Conservation (phyloP, 306 rosid species). For the Benincasa hispida region DNA sequence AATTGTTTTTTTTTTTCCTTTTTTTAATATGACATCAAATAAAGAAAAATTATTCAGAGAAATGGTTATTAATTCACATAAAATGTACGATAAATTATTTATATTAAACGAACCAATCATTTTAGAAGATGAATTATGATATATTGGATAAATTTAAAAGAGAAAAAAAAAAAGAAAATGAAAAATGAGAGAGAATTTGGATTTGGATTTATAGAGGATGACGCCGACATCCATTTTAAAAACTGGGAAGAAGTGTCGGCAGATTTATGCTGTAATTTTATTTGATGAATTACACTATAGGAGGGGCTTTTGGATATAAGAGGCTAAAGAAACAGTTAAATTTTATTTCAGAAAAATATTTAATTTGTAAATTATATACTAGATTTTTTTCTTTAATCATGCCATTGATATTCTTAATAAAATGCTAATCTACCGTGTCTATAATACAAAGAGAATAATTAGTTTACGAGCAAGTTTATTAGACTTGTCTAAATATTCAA, state of each 20-base stretch:
- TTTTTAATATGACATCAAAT: background rate
- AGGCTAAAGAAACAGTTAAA: background rate
- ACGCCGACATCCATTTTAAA: constrained; percentile 1
- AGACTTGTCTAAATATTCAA: too few relatives aligned
- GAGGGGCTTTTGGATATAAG: background rate
- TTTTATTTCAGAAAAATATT: too few relatives aligned
- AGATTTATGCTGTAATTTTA: background rate
- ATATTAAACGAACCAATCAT: background rate
- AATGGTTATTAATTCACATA: background rate
- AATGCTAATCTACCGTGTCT: too few relatives aligned
- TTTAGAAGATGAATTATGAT: background rate
- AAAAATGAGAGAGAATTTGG: background rate
- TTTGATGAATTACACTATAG: background rate
- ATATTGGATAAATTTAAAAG: background rate
- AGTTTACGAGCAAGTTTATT: too few relatives aligned
- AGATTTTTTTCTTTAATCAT: too few relatives aligned
- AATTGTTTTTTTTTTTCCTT: background rate
- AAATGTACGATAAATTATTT: background rate
- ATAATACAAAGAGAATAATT: too few relatives aligned
- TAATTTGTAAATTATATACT: background rate
- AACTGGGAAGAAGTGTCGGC: background rate
- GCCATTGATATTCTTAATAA: too few relatives aligned
- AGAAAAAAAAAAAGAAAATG: background rate
- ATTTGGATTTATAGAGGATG: background rate
- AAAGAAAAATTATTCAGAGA: background rate